Percentiles rank a stretch among this genome's conserved stretches.
Conservation (phyloP, 176 grass and related monocot species). For the Zea luxurians region DNA sequence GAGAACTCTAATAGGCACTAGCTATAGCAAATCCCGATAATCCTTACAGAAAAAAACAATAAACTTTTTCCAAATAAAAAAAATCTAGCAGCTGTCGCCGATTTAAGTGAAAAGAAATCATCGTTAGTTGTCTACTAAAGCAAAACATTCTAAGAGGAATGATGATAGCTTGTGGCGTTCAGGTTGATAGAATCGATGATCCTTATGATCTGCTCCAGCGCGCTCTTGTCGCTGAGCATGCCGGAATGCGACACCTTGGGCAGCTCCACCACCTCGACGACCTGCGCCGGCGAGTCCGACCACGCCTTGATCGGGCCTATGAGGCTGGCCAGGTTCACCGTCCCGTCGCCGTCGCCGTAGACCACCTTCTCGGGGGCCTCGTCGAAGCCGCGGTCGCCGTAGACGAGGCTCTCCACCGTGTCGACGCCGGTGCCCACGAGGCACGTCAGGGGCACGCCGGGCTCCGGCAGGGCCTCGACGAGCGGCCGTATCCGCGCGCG, state of each 20-base stretch:
- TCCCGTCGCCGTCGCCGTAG: slow-evolving; percentile 80
- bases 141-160: not conserved
- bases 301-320: slow-evolving; percentile 62
- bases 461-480: slow-evolving; percentile 56
- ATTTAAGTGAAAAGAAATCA: too few relatives aligned
- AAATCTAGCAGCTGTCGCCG: too few relatives aligned
- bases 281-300: slow-evolving; percentile 50
- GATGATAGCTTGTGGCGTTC: slow-evolving; percentile 25
- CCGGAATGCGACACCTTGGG: slow-evolving; percentile 57
- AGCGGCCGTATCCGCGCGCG: slow-evolving; percentile 50
- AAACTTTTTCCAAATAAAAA: too few relatives aligned
- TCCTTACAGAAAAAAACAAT: too few relatives aligned
- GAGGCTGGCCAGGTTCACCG: slow-evolving; percentile 72
- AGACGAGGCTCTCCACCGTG: slow-evolving; percentile 62
- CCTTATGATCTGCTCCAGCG: slow-evolving; percentile 54
- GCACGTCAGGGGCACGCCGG: slow-evolving; percentile 68
- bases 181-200: slow-evolving; percentile 57
- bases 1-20: too few relatives aligned
- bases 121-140: too few relatives aligned
- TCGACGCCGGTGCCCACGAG: slow-evolving; percentile 59
- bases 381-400: slow-evolving; percentile 49
- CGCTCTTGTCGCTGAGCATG: slow-evolving; percentile 64
- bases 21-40: too few relatives aligned
- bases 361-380: slow-evolving; percentile 44
- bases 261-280: slow-evolving; percentile 64